Conservation (phyloP, 257 asterid species). For the Sherardia arvensis region DNA sequence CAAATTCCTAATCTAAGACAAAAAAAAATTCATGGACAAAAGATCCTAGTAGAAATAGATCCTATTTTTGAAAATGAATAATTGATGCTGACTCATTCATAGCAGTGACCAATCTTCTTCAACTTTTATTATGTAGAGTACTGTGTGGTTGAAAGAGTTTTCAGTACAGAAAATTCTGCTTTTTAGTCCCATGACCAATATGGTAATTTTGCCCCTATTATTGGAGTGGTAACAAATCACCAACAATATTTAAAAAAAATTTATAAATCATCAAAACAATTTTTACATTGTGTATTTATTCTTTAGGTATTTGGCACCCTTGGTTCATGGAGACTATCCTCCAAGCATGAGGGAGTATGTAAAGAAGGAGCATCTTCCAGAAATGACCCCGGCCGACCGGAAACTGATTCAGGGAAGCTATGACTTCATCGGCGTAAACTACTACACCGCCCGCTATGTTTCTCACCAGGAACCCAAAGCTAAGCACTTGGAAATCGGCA, state of each 20-base stretch:
- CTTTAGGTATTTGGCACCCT: slow-evolving; percentile 1
- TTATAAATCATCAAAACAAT: no score
- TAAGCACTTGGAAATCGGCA: background rate
- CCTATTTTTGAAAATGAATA: no score
- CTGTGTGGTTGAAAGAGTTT: no score
- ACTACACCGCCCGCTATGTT: background rate
- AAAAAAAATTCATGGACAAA: no score
- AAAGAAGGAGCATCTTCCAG: background rate
- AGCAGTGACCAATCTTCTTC: background rate
- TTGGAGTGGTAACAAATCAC: background rate
- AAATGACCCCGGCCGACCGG: background rate
- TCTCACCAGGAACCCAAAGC: background rate
- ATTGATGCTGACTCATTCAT: no score
- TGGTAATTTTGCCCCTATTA: background rate
- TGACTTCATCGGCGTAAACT: slow-evolving; percentile 7
- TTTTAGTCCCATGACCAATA: background rate
- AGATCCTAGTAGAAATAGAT: no score
- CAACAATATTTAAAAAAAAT: no score
- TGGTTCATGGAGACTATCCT: slow-evolving; percentile 7
- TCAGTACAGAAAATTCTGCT: no score
- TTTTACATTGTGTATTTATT: background rate
- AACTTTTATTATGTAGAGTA: no score
- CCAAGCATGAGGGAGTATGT: background rate
- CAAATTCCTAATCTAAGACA: no score
- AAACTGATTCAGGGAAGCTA: background rate